These are phyloP conservation scores for Aspergillus sp. DNA, from an alignment of 2,329 filamentous ascomycete species.

Conservation along the genomic window DNA sequence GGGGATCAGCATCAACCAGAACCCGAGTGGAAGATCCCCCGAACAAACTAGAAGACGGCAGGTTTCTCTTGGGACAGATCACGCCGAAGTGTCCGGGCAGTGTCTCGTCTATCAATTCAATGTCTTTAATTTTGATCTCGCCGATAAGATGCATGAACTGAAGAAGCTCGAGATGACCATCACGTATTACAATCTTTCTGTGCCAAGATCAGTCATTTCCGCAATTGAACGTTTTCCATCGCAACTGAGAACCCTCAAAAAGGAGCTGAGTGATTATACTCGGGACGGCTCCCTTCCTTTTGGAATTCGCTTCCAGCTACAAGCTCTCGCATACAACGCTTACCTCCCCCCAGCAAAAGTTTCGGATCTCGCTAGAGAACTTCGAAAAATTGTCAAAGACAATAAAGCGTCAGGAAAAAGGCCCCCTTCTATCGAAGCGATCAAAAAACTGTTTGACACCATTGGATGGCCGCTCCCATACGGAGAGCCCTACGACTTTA, in stretches of 20 bases:
- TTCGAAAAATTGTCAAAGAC: slow-evolving; percentile 32
- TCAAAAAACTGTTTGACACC: slow-evolving; percentile 49
- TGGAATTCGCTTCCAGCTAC: slow-evolving; percentile 55
- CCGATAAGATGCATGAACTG: slow-evolving; percentile 18
- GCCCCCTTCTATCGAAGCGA: slow-evolving; percentile 47
- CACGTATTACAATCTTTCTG: slow-evolving; percentile 6
- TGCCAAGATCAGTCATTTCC: neutral
- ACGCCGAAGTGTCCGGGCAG: slow-evolving; percentile 8
- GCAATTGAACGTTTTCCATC: neutral
- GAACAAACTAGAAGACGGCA: slow-evolving; percentile 2
- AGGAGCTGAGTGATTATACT: slow-evolving; percentile 27
- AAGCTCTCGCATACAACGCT: slow-evolving; percentile 59
- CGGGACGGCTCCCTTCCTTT: slow-evolving; percentile 43
- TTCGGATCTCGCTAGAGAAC: slow-evolving; percentile 38
- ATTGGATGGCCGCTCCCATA: slow-evolving; percentile 55
- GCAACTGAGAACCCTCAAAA: slow-evolving; percentile 18
- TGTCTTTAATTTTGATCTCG: slow-evolving; percentile 19
- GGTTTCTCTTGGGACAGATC: slow-evolving; percentile 2
- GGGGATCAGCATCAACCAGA: neutral
- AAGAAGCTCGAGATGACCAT: slow-evolving; percentile 19
- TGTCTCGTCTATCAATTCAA: slow-evolving; percentile 45
- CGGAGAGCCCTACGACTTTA: slow-evolving; percentile 39
- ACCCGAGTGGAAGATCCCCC: neutral
- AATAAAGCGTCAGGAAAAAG: slow-evolving; percentile 20
- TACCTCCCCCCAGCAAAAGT: slow-evolving; percentile 56